phyloP scores from a whole-genome alignment of 768 basidiomycete genomes.

The Kwoniella shandongensis region DNA sequence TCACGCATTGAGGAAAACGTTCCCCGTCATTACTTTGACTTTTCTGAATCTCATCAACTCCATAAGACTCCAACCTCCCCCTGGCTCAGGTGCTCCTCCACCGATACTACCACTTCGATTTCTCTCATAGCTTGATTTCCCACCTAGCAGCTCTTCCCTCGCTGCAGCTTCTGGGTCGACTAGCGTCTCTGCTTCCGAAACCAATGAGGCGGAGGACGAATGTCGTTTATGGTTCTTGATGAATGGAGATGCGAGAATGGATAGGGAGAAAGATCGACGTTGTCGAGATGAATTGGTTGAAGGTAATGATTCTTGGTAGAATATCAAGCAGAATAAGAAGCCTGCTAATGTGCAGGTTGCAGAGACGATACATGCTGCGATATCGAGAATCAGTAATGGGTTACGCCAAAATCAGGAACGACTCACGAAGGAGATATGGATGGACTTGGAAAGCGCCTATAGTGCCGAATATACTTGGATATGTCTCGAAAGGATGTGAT shows the following conservation, averaged over 20 bases:
- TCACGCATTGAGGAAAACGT: slow-evolving; percentile 47
- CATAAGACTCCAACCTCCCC: slow-evolving; percentile 44
- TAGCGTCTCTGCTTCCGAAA: slow-evolving; percentile 44
- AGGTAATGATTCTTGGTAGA: slow-evolving; percentile 44
- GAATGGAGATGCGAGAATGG: slow-evolving; percentile 7
- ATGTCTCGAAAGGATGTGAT: slow-evolving; percentile 49
- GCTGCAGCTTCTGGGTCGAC: slow-evolving; percentile 14
- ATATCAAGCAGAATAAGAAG: slow-evolving; percentile 40
- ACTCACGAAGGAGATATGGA: slow-evolving; percentile 46
- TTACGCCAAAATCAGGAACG: not conserved
- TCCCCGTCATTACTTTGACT: slow-evolving; percentile 41
- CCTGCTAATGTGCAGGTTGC: slow-evolving; percentile 40
- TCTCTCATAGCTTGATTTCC: not conserved
- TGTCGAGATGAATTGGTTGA: slow-evolving; percentile 1
- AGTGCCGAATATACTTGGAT: slow-evolving; percentile 41
- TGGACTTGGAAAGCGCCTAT: slow-evolving; percentile 27
- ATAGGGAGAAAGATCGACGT: slow-evolving; percentile 11
- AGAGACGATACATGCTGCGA: slow-evolving; percentile 44
- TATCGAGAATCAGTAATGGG: not conserved
- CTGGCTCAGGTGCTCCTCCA: not conserved
- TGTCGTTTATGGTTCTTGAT: slow-evolving; percentile 17
- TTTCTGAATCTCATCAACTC: slow-evolving; percentile 39
- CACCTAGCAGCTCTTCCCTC: slow-evolving; percentile 10
- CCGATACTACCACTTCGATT: not conserved
- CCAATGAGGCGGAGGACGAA: slow-evolving; percentile 18